Percentiles rank a stretch among this genome's conserved stretches.
Conservation (phyloP, 2,329 filamentous ascomycete genomes). For the Ophiosphaerella narmari region DNA sequence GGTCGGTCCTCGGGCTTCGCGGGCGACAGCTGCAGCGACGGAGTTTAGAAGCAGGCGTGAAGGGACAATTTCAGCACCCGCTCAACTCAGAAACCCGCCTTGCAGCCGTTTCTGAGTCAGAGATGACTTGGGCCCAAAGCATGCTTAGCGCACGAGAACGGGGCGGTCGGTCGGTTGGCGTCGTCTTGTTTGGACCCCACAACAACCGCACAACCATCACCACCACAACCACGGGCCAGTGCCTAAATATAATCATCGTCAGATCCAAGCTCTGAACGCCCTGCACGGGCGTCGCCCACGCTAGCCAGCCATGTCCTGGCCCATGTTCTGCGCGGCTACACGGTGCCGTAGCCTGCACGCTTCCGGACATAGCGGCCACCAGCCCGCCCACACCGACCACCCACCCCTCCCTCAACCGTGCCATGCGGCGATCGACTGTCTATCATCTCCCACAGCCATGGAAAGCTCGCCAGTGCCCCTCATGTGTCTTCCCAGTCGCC, state of each 20-base stretch:
- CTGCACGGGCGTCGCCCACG: background rate
- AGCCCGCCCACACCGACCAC: constrained; percentile 10
- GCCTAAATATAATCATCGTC: constrained; percentile 8
- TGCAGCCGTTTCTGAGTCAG: constrained; percentile 6
- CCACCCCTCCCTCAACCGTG: constrained; percentile 15
- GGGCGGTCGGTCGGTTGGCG: background rate
- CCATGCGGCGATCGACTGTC: constrained; percentile 31
- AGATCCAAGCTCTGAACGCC: no score
- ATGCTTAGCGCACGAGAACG: background rate
- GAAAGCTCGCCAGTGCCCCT: constrained; percentile 22
- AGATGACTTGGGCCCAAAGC: background rate
- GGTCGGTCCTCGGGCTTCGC: constrained; percentile 13
- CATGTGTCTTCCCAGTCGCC: constrained; percentile 16
- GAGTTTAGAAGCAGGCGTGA: no score
- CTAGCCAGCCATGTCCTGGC: constrained; percentile 6
- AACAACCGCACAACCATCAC: background rate
- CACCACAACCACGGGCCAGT: background rate
- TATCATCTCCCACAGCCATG: constrained; percentile 31
- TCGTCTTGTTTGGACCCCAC: constrained; percentile 1
- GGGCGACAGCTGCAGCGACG: no score
- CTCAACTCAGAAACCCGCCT: background rate
- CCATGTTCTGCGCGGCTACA: constrained; percentile 14
- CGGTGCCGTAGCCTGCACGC: constrained; percentile 13
- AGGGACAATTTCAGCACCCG: background rate
- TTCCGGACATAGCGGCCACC: constrained; percentile 17